A percentile compares a stretch with the other conserved stretches of the same genome.
Conservation (phyloP, 129 eudicot genomes). For the Helianthus annuus region HanXRQr2.0-SUNRISE NC_035437.2:162125542-162126041, state of each 20-base stretch:
- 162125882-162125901: slow-evolving; percentile 31
- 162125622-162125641: slow-evolving; percentile 33
- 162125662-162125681: slow-evolving; percentile 42
- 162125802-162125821: slow-evolving; percentile 51
- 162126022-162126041: slow-evolving; percentile 60
- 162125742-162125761: slow-evolving; percentile 41
- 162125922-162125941: slow-evolving; percentile 39
- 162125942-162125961: slow-evolving; percentile 29
- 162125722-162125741: slow-evolving; percentile 46
- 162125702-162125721: slow-evolving; percentile 40
- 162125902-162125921: slow-evolving; percentile 54
- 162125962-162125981: slow-evolving; percentile 36
- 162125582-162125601: slow-evolving; percentile 54
- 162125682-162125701: slow-evolving; percentile 48
- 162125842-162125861: slow-evolving; percentile 40
- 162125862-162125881: slow-evolving; percentile 9
- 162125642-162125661: slow-evolving; percentile 9
- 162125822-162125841: slow-evolving; percentile 49
- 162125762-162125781: slow-evolving; percentile 38
- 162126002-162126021: slow-evolving; percentile 56
- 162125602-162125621: slow-evolving; percentile 40
- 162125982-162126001: slow-evolving; percentile 47
- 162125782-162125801: slow-evolving; percentile 43
- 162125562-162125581: slow-evolving; percentile 55
- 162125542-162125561: slow-evolving; percentile 43